These are phyloP conservation scores for Yueomyces sp. DNA, from an alignment of 805 yeast genomes.

Conservation along the genomic window DNA sequence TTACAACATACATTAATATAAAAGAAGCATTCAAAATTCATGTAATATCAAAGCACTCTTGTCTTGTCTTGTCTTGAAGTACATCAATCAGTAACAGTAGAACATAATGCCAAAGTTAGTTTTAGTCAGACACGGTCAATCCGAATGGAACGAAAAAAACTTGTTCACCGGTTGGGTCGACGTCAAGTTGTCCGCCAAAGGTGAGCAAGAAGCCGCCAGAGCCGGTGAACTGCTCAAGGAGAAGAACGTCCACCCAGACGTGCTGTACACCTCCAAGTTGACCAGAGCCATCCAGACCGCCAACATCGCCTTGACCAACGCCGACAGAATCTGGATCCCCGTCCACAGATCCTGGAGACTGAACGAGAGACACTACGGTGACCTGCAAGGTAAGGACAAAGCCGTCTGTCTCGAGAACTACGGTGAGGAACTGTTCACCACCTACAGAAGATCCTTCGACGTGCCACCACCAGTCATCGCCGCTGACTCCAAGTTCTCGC, in stretches of 20 bases:
- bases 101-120: conserved; percentile 50
- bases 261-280: conserved; percentile 81
- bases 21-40: no score
- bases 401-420: conserved; percentile 78
- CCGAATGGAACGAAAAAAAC: conserved; percentile 98
- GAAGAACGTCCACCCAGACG: conserved; percentile 72
- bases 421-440: conserved; percentile 89
- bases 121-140: conserved; percentile 97
- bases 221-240: conserved; percentile 90
- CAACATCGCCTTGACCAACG: conserved; percentile 77
- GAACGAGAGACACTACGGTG: conserved; percentile 99
- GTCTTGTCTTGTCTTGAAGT: not conserved
- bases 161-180: conserved; percentile 99
- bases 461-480: conserved; percentile 89
- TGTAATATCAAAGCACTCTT: no score
- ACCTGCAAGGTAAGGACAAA: conserved; percentile 95
- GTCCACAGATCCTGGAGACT: conserved; percentile 94
- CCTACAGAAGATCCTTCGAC: conserved; percentile 95
- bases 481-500: conserved; percentile 69
- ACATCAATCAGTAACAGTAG: not conserved
- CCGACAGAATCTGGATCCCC: conserved; percentile 85
- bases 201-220: conserved; percentile 80
- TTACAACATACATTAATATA: no score
- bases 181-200: conserved; percentile 69
- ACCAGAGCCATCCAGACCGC: conserved; percentile 96